Percentiles rank a stretch among this genome's conserved stretches.
These are phyloP conservation scores for Plasmodium berghei DNA, from an alignment of 169 alveolate genomes.

Conservation along the genomic window DNA sequence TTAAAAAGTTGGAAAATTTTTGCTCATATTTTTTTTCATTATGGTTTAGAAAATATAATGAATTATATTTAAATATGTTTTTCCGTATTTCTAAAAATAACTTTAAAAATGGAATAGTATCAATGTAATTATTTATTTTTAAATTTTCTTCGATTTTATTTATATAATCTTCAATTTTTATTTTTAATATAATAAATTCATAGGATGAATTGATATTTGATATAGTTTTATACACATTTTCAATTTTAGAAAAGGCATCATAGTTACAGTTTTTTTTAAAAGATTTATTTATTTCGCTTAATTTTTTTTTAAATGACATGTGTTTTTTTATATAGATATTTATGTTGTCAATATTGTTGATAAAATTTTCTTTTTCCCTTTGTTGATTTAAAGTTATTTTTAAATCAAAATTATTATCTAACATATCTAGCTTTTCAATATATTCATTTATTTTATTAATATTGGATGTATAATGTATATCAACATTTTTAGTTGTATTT, in stretches of 20 bases:
- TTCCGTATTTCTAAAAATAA: conserved; percentile 51
- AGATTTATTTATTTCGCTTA: conserved; percentile 41
- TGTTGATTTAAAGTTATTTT: conserved; percentile 54
- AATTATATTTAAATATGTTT: conserved; percentile 32
- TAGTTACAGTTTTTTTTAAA: conserved; percentile 66
- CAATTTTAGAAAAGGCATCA: conserved; percentile 52
- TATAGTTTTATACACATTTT: conserved; percentile 44
- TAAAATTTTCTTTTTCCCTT: conserved; percentile 53
- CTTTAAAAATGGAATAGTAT: conserved; percentile 26
- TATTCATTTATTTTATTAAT: conserved; percentile 19
- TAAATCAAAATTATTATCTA: conserved; percentile 38
- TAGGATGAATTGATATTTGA: conserved; percentile 51
- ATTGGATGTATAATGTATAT: not conserved
- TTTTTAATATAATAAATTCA: conserved; percentile 47
- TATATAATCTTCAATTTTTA: conserved; percentile 24
- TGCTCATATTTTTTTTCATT: conserved; percentile 7
- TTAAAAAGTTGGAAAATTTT: not conserved
- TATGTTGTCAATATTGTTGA: conserved; percentile 51
- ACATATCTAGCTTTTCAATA: conserved; percentile 54
- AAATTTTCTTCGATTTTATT: conserved; percentile 19
- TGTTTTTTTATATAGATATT: conserved; percentile 64
- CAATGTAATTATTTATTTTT: conserved; percentile 15
- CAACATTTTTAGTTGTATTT: too few relatives aligned
- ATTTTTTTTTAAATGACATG: conserved; percentile 22
- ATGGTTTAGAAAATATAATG: not conserved